A percentile compares a stretch with the other conserved stretches of the same genome.
These are phyloP conservation scores for Arthrobotrys iridis DNA, from an alignment of 2,329 filamentous ascomycete genomes.

Conservation along the genomic window DNA sequence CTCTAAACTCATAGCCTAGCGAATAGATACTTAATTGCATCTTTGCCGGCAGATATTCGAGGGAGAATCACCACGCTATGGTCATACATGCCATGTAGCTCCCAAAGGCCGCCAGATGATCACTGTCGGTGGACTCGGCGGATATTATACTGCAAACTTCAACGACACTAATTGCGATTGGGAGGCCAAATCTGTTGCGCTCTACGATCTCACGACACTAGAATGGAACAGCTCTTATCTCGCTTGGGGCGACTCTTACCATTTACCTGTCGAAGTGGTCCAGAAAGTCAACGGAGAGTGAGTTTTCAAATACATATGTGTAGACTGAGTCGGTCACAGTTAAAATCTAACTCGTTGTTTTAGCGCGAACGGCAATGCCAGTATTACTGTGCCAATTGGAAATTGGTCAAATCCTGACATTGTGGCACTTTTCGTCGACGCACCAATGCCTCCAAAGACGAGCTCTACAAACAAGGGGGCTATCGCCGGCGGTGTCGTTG, in stretches of 20 bases:
- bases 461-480: conserved; percentile 17
- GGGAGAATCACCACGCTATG: conserved; percentile 44
- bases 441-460: not conserved
- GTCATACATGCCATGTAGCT: conserved; percentile 45
- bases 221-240: conserved; percentile 37
- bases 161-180: conserved; percentile 44
- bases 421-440: conserved; percentile 14
- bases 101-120: conserved; percentile 49
- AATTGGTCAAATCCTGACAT: conserved; percentile 41
- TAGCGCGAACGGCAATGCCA: conserved; percentile 23
- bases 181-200: conserved; percentile 40
- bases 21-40: not conserved
- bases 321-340: too few species aligned
- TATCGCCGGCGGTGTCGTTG: conserved; percentile 40
- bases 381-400: not conserved
- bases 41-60: conserved; percentile 28
- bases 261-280: conserved; percentile 38
- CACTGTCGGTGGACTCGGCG: conserved; percentile 40
- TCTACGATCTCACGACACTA: conserved; percentile 48
- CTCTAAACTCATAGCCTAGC: too few species aligned
- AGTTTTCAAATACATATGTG: not conserved
- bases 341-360: not conserved
- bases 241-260: conserved; percentile 11
- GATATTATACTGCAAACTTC: conserved; percentile 41
- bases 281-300: conserved; percentile 50